Conservation (phyloP, 1,284 basidiomycete genomes). For the Sphagnurus paluster region DNA sequence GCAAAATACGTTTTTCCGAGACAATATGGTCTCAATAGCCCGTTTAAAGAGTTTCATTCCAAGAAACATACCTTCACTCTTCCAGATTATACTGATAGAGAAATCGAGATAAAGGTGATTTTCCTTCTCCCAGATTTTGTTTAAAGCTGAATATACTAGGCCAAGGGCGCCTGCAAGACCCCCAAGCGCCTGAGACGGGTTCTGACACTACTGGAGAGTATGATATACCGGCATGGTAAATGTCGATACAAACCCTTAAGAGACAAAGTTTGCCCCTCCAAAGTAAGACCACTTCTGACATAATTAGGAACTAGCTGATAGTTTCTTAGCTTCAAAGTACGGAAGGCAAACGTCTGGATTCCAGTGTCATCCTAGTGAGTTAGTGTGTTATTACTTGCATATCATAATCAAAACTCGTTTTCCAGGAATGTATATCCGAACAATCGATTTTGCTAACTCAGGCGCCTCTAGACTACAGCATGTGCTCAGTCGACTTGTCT, state of each 20-base stretch:
- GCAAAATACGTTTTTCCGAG: constrained; percentile 84
- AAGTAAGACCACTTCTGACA: constrained; percentile 40
- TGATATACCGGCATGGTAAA: constrained; percentile 69
- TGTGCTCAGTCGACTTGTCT: constrained; percentile 47
- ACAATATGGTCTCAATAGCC: constrained; percentile 68
- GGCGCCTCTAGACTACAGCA: constrained; percentile 27
- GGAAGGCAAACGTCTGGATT: constrained; percentile 46
- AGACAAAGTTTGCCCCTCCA: constrained; percentile 71
- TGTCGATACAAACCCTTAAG: constrained; percentile 72
- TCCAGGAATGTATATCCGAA: constrained; percentile 75
- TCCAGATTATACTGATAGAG: constrained; percentile 62
- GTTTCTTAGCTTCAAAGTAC: constrained; percentile 28
- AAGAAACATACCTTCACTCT: constrained; percentile 30
- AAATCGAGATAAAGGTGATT: constrained; percentile 69
- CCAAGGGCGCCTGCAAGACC: constrained; percentile 57
- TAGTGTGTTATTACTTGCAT: not conserved
- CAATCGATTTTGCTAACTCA: constrained; percentile 60
- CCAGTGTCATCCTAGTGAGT: constrained; percentile 56
- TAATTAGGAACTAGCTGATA: not conserved
- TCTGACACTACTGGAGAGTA: constrained; percentile 56
- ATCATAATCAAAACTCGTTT: not conserved
- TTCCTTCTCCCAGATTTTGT: constrained; percentile 2
- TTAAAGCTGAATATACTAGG: constrained; percentile 29
- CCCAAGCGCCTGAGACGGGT: constrained; percentile 67
- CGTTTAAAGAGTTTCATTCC: constrained; percentile 39